phyloP scores from a whole-genome alignment of 768 basidiomycete genomes.

The Baorangia bicolor region DNA sequence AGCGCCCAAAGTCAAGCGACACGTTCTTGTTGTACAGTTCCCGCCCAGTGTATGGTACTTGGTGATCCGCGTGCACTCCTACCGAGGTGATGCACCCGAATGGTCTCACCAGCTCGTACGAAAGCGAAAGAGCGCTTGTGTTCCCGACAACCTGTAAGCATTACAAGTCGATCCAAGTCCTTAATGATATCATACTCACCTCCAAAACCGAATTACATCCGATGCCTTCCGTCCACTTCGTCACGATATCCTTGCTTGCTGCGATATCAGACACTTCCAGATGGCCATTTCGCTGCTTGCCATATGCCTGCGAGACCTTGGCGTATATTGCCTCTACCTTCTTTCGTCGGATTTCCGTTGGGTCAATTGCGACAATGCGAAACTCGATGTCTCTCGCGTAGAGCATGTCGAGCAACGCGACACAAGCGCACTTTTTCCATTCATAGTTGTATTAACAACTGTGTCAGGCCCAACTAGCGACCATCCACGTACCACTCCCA shows the following conservation, averaged over 20 bases:
- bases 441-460: neutral
- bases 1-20: constrained; percentile 77
- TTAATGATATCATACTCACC: constrained; percentile 35
- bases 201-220: constrained; percentile 70
- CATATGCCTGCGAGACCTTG: constrained; percentile 45
- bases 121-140: constrained; percentile 57
- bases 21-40: constrained; percentile 76
- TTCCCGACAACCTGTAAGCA: constrained; percentile 73
- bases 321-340: constrained; percentile 61
- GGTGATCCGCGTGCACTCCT: constrained; percentile 60
- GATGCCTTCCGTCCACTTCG: constrained; percentile 51
- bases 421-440: constrained; percentile 49
- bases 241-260: constrained; percentile 48
- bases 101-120: constrained; percentile 69
- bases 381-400: constrained; percentile 44
- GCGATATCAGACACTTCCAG: constrained; percentile 53
- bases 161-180: neutral
- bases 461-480: neutral
- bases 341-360: constrained; percentile 50
- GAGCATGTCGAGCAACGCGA: constrained; percentile 64
- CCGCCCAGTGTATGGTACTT: constrained; percentile 53
- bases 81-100: constrained; percentile 78
- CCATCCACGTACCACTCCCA: constrained; percentile 53
- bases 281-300: constrained; percentile 31
- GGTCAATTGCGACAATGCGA: constrained; percentile 65